Evolutionary conservation across 495 filamentous ascomycete species (phyloP).

Genomic region (Hypomontagnella monticulosa): DNA sequence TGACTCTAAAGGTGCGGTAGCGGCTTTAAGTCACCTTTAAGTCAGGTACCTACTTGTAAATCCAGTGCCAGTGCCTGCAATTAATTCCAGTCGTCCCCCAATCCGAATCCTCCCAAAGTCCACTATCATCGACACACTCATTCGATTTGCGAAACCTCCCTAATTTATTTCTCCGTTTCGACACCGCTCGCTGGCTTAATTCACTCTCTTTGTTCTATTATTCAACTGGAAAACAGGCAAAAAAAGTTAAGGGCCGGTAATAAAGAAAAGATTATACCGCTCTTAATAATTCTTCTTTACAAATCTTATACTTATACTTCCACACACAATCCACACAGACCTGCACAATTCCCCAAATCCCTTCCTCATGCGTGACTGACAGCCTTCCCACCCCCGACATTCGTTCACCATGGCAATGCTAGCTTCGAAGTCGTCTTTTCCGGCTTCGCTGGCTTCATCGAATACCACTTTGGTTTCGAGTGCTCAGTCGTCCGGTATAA

Average conservation of each 20-base stretch:
- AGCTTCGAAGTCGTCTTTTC: conserved; percentile 83
- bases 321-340: too few species aligned
- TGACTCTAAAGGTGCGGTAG: too few species aligned
- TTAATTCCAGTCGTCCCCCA: conserved; percentile 26
- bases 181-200: conserved; percentile 12
- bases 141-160: conserved; percentile 32
- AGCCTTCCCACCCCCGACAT: conserved; percentile 22
- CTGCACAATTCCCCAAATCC: conserved; percentile 13
- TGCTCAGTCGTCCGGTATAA: conserved; percentile 64
- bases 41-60: conserved; percentile 34
- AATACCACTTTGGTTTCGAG: conserved; percentile 62
- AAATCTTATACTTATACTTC: not conserved
- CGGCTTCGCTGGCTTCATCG: conserved; percentile 67
- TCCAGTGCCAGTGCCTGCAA: conserved; percentile 26
- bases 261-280: conserved; percentile 17
- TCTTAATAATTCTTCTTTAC: conserved; percentile 1
- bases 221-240: conserved; percentile 1
- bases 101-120: conserved; percentile 24
- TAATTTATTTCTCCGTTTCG: conserved; percentile 33
- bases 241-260: not conserved
- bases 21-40: conserved; percentile 6
- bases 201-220: conserved; percentile 29
- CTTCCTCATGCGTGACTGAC: conserved; percentile 38
- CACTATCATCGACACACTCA: conserved; percentile 27
- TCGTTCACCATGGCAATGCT: conserved; percentile 76